Evolutionary conservation across 2,329 filamentous ascomycete genomes (phyloP), one percentile per base, ranked within the genome.

Genomic region (Aspergillus floridensis): DNA sequence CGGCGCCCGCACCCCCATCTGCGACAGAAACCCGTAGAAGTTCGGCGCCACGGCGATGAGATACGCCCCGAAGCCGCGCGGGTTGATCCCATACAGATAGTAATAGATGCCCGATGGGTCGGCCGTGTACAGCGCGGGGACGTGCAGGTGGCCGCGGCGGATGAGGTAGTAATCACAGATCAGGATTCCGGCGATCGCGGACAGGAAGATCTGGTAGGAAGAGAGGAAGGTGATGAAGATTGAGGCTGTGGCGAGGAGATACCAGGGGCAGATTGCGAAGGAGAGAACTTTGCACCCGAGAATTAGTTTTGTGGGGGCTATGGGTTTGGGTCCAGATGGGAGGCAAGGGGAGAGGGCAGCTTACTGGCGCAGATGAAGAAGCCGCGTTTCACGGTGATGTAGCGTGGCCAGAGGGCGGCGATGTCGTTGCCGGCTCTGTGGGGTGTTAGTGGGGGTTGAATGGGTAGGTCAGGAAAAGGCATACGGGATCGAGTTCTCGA

Each of bases 91-190:
- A n/a, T 70, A 52, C 31, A 63, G 64, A 56, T 72, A 77, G 47
- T 72, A 51, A 52, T 77, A 78, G 0, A 68, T 61, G 1, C 70
- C 74, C 5, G 62, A 52, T 24, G 66, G 68, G 3, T 64, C 49
- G 11, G 66, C 59, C 5, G 71, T 74, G 57, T 71, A 80, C 0
- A 77, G 65, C 21, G 74, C 73, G 11, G 72, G 68, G 19, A 79
- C 72, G 4, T 71, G 55, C 1, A 79, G 64, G 38, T 71, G 67
- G 2, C 77, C 74, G 1, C 73, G 71, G 1, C 68, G 62, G 35
- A 80, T 69, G 19, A 79, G 53, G 57, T 76, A 79, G 66, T 81
- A 81, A 58, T 81, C 72, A 58, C 71, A 74, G 2, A 80, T 67
- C 6, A 80, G 57, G 2, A 81, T 70, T 5, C 79, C 79, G 0